phyloP scores from a whole-genome alignment of 1,284 basidiomycete species.

The Cutaneotrichosporon curvatum region DNA sequence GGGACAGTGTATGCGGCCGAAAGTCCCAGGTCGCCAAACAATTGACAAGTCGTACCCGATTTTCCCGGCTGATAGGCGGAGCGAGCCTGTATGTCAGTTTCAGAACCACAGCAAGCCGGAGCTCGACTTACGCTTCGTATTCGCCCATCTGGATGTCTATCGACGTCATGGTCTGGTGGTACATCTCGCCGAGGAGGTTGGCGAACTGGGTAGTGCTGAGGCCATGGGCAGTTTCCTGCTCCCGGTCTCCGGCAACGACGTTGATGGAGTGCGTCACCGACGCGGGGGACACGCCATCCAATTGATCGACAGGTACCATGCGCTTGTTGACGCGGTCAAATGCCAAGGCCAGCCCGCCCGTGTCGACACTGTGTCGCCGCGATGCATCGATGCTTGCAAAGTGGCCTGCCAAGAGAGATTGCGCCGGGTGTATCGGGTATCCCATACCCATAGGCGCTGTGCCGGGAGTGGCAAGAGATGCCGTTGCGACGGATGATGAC shows the following conservation, averaged over 20 bases:
- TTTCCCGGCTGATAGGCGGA: conserved; percentile 40
- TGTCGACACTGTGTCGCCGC: conserved; percentile 68
- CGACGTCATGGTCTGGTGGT: conserved; percentile 63
- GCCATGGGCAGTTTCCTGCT: conserved; percentile 47
- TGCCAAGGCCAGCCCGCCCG: conserved; percentile 72
- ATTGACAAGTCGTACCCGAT: conserved; percentile 51
- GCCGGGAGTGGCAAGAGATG: too few species aligned
- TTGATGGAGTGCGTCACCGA: conserved; percentile 1
- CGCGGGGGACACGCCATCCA: conserved; percentile 10
- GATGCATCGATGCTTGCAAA: background rate
- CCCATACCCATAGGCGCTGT: too few species aligned
- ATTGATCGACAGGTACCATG: conserved; percentile 5
- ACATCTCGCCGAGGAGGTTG: conserved; percentile 73
- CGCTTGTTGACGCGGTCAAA: conserved; percentile 50
- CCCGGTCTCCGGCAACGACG: conserved; percentile 15
- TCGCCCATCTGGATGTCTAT: conserved; percentile 54
- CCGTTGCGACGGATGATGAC: too few species aligned
- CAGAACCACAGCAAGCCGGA: too few species aligned
- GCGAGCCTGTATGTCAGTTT: conserved; percentile 37
- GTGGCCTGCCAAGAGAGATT: background rate
- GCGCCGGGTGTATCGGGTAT: background rate
- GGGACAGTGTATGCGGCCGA: conserved; percentile 69
- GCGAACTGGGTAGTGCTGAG: conserved; percentile 55
- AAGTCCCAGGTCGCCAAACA: conserved; percentile 74
- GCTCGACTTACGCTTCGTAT: conserved; percentile 36